Base-by-base conservation (phyloP, 352 stramenopile genomes). In the Globisporangium cylindrosporum region DNA sequence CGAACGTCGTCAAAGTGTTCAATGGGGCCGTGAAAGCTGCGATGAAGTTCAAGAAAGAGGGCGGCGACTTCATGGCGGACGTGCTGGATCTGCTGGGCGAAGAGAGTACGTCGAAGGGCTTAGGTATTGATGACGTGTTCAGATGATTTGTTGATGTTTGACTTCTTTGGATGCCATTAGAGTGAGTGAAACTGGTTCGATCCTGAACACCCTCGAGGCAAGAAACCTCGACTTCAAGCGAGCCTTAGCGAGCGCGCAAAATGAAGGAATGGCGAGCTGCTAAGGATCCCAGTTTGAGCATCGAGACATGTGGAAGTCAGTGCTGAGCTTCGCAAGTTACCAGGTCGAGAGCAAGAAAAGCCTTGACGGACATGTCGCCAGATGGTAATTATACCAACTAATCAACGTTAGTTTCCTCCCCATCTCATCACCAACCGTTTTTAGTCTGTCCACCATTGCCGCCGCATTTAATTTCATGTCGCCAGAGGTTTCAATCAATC, bases 1-100 rank as follows among this genome's bases (percentile, higher is more conserved):
- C 94, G 8, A 99, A 99, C 73, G 94, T 98, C 43, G 95, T 98
- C 54, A 97, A 98, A 65, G 89, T 98, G 7, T 98, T 99, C 78
- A 86, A 94, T 25, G 85, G 96, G 41, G 88, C 92, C 1, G 86
- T 98, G 59, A 75, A 88, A 68, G 86, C 82, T 12, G 95, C 84
- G 2, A 75, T 92, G 51, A 89, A 95, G 62, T 95, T 96, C 69
- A 97, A 98, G 68, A 80, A 85, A 25, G 94, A 95, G 32, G 91
- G 92, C 24, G 89, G 90, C 20, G 92, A 98, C 76, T 98, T 98
- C 74, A 91, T 98, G 82, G 88, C 88, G 46, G 91, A 98, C 59
- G 94, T 96, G 12, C 79, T 98, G 22, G 88, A 95, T 60, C 77
- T 98, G 20, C 86, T 98, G 67, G 85, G 91, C 61, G 86, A 90